Conservation (phyloP, 495 filamentous ascomycete genomes). For the Aspergillus carlsbadensis region DNA sequence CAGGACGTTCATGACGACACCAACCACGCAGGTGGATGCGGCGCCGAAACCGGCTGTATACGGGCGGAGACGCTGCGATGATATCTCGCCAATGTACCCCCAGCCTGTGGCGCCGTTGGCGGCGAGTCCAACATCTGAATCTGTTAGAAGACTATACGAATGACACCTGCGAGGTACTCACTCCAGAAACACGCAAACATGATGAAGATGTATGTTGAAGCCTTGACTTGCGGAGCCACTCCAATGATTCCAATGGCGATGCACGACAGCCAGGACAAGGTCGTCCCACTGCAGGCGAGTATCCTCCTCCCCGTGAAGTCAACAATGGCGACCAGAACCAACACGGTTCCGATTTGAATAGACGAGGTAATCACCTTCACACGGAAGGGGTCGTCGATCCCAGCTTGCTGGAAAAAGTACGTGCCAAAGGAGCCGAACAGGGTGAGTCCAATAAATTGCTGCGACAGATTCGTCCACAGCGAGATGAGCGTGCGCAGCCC, state of each 20-base stretch:
- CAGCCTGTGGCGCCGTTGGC: slow-evolving; percentile 13
- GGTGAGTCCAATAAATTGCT: not conserved
- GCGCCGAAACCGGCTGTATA: slow-evolving; percentile 14
- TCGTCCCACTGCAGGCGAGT: slow-evolving; percentile 30
- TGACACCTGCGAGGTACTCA: not conserved
- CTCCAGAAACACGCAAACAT: slow-evolving; percentile 15
- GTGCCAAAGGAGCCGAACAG: not conserved
- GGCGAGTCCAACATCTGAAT: slow-evolving; percentile 9
- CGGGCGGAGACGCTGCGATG: slow-evolving; percentile 10
- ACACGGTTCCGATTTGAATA: slow-evolving; percentile 3
- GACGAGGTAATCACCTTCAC: slow-evolving; percentile 5
- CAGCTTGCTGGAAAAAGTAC: slow-evolving; percentile 11
- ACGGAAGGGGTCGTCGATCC: not conserved
- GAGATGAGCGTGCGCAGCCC: slow-evolving; percentile 2
- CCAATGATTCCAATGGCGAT: slow-evolving; percentile 11
- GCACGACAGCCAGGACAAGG: slow-evolving; percentile 11
- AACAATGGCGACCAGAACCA: not conserved
- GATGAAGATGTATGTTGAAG: slow-evolving; percentile 10
- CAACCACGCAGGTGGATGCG: slow-evolving; percentile 8
- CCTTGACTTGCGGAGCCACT: not conserved
- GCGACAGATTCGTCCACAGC: not conserved
- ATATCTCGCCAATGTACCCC: slow-evolving; percentile 14
- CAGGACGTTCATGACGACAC: slow-evolving; percentile 9
- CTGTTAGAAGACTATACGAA: not conserved
- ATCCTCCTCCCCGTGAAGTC: not conserved